phyloP scores from a whole-genome alignment of 768 basidiomycete genomes.

The Leccinum variicolor region DNA sequence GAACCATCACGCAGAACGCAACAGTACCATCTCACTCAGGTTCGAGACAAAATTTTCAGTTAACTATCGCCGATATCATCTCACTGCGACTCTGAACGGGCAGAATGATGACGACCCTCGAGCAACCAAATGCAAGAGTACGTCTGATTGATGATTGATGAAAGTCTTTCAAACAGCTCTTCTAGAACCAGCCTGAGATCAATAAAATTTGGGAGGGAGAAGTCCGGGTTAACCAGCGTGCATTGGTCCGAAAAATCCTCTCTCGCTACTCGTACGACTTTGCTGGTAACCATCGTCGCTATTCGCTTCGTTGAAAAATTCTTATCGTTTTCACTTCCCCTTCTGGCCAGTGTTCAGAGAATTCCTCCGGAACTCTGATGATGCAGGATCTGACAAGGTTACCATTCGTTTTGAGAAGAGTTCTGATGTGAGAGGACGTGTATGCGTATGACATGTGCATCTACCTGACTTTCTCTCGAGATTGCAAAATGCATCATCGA shows the following conservation, averaged over 20 bases:
- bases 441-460: not conserved
- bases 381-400: conserved; percentile 52
- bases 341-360: conserved; percentile 56
- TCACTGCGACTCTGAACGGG: no score
- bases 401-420: conserved; percentile 73
- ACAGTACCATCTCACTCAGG: no score
- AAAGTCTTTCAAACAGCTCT: not conserved
- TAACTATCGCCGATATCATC: not conserved
- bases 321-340: not conserved
- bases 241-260: not conserved
- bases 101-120: no score
- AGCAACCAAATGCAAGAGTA: not conserved
- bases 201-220: not conserved
- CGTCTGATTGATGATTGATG: not conserved
- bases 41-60: no score
- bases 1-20: no score
- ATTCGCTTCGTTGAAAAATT: not conserved
- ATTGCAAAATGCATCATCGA: not conserved
- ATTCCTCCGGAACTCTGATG: not conserved
- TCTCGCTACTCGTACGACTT: not conserved
- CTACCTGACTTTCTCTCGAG: not conserved
- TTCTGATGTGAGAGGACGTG: conserved; percentile 36
- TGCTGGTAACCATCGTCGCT: not conserved
- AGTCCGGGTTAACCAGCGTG: not conserved
- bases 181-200: not conserved